phyloP scores from a whole-genome alignment of 495 filamentous ascomycete species.

The Neurospora sp. region DNA sequence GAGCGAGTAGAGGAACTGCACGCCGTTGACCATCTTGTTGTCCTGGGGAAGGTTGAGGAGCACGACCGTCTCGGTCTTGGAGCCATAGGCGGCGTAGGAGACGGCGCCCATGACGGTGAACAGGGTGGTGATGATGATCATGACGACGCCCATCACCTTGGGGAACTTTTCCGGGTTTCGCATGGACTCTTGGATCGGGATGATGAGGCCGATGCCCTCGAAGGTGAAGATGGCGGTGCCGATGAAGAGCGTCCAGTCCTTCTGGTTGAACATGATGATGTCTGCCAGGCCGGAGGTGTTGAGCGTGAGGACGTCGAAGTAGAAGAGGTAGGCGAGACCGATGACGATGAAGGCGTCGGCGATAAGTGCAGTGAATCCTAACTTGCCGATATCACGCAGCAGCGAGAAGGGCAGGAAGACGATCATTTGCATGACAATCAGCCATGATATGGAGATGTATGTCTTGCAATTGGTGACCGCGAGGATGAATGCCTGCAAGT shows the following conservation, averaged over 20 bases:
- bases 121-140: constrained; percentile 86
- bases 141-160: constrained; percentile 71
- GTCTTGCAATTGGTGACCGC: constrained; percentile 73
- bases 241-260: constrained; percentile 92
- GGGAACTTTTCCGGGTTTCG: constrained; percentile 79
- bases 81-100: constrained; percentile 93
- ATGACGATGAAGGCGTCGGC: constrained; percentile 91
- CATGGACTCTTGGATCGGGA: constrained; percentile 98
- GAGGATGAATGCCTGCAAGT: constrained; percentile 84
- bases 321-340: constrained; percentile 88
- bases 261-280: constrained; percentile 74
- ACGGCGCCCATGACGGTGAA: constrained; percentile 87
- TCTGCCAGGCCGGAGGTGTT: constrained; percentile 69
- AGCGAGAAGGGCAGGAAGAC: constrained; percentile 89
- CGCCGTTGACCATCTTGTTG: constrained; percentile 86
- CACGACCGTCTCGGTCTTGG: constrained; percentile 88
- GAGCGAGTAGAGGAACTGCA: constrained; percentile 90
- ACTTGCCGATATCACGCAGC: constrained; percentile 90
- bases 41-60: constrained; percentile 95
- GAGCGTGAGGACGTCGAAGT: constrained; percentile 86
- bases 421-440: constrained; percentile 88
- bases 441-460: constrained; percentile 70
- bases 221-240: constrained; percentile 99
- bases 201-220: constrained; percentile 96
- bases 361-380: constrained; percentile 79